phyloP scores from a whole-genome alignment of 805 yeast genomes.

The Clavispora fructus region DNA sequence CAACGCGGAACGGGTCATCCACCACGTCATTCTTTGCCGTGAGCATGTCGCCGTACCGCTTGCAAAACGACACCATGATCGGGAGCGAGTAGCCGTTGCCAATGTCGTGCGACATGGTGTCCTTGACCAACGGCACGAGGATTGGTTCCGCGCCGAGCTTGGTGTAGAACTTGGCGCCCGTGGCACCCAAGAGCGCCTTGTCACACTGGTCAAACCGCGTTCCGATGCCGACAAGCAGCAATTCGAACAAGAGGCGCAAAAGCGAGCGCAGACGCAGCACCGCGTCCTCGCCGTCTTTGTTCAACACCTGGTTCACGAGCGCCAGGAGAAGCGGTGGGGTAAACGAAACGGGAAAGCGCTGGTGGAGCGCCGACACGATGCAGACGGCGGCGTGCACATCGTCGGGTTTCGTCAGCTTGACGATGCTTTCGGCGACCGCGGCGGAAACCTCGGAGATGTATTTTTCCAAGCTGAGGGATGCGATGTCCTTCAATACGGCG shows the following conservation, averaged over 20 bases:
- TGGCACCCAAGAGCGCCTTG: conserved; percentile 5
- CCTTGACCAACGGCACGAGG: conserved; percentile 22
- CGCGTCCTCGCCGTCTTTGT: conserved; percentile 2
- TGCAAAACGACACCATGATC: conserved; percentile 45
- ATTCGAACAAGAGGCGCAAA: conserved; percentile 9
- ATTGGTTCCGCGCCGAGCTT: conserved; percentile 8
- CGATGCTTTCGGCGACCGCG: conserved; percentile 58
- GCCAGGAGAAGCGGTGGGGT: conserved; percentile 7
- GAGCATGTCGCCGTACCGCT: conserved; percentile 11
- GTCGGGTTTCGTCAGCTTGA: conserved; percentile 44
- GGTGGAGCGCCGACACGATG: conserved; percentile 69
- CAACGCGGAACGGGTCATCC: conserved; percentile 18
- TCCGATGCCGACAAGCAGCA: conserved; percentile 10
- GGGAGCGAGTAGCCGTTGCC: conserved; percentile 26
- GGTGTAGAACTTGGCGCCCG: conserved; percentile 4
- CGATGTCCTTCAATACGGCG: conserved; percentile 55
- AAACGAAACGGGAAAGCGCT: conserved; percentile 47
- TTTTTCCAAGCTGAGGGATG: conserved; percentile 60
- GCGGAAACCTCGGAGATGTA: conserved; percentile 66
- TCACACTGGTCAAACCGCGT: conserved; percentile 10
- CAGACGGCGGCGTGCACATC: conserved; percentile 64
- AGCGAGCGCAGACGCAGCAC: conserved; percentile 6
- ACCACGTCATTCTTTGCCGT: conserved; percentile 13
- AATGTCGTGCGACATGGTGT: conserved; percentile 23
- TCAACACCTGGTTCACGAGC: conserved; percentile 8